Conservation (phyloP, 2,329 filamentous ascomycete species). For the Ophiosphaerella korrae region DNA sequence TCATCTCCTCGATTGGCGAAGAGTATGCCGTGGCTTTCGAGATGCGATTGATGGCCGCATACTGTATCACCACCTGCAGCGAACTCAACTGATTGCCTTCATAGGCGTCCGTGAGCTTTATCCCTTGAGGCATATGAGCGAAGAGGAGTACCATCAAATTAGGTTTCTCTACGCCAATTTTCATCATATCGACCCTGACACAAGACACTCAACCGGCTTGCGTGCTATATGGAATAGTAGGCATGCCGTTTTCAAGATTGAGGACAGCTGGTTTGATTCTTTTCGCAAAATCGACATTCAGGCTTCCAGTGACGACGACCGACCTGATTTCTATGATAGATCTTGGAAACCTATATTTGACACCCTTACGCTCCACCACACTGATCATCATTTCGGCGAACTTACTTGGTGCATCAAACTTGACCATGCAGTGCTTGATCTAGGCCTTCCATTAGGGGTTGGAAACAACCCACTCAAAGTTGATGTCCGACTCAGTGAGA, state of each 20-base stretch:
- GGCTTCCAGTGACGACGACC: not conserved
- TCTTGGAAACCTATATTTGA: constrained; percentile 5
- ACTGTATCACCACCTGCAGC: constrained; percentile 26
- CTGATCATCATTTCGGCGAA: constrained; percentile 20
- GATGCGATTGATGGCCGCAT: constrained; percentile 40
- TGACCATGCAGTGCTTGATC: constrained; percentile 32
- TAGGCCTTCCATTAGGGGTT: constrained; percentile 20
- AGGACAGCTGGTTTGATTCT: constrained; percentile 21
- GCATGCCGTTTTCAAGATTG: constrained; percentile 31
- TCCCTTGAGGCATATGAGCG: constrained; percentile 6
- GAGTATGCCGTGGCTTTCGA: constrained; percentile 37
- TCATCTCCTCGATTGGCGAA: constrained; percentile 33
- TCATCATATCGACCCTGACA: not conserved
- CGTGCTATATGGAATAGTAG: constrained; percentile 19
- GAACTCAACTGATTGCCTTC: constrained; percentile 30
- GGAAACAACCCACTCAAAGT: constrained; percentile 11
- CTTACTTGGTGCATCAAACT: constrained; percentile 34
- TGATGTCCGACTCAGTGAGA: constrained; percentile 7
- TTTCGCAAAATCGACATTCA: constrained; percentile 4
- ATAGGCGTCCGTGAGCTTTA: constrained; percentile 11
- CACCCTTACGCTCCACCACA: constrained; percentile 8
- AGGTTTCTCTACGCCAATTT: constrained; percentile 22
- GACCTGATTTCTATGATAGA: not conserved
- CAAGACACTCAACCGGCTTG: not conserved
- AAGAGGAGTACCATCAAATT: constrained; percentile 22